Percentiles rank a stretch among this genome's conserved stretches.
Evolutionary conservation across 495 filamentous ascomycete species (phyloP).

Genomic region (Penicillium ucsense): DNA sequence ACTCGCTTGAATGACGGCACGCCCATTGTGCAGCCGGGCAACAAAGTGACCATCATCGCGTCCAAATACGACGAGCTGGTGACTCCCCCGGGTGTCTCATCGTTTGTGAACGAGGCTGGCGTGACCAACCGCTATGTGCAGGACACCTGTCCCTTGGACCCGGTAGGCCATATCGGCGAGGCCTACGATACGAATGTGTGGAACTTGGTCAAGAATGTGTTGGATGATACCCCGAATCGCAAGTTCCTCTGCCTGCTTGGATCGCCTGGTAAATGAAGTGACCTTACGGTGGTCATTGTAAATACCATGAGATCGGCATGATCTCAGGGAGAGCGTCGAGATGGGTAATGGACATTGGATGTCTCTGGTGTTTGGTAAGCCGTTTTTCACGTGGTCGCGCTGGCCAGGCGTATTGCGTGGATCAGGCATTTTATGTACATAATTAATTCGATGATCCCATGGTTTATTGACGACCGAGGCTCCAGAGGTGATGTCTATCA

Average conservation of each 20-base stretch:
- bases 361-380: too few relatives aligned
- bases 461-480: too few relatives aligned
- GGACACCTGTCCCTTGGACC: conserved; percentile 35
- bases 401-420: too few relatives aligned
- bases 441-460: too few relatives aligned
- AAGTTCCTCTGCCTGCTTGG: conserved; percentile 29
- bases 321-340: neutral
- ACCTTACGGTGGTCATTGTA: neutral
- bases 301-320: neutral
- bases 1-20: conserved; percentile 29
- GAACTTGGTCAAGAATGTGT: conserved; percentile 43
- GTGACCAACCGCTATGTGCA: conserved; percentile 39
- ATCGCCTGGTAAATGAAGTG: conserved; percentile 23
- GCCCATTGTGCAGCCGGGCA: conserved; percentile 39
- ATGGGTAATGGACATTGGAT: too few relatives aligned
- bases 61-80: conserved; percentile 41
- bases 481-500: too few relatives aligned
- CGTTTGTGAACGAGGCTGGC: conserved; percentile 35
- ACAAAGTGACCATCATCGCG: conserved; percentile 39
- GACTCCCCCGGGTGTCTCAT: conserved; percentile 28
- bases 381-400: too few relatives aligned
- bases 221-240: conserved; percentile 28
- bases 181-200: conserved; percentile 46
- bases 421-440: too few relatives aligned
- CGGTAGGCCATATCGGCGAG: conserved; percentile 43